Evolutionary conservation across 139 green algal genomes (phyloP), one percentile per base, ranked within the genome.

Genomic region (Chlorella sp.): DNA sequence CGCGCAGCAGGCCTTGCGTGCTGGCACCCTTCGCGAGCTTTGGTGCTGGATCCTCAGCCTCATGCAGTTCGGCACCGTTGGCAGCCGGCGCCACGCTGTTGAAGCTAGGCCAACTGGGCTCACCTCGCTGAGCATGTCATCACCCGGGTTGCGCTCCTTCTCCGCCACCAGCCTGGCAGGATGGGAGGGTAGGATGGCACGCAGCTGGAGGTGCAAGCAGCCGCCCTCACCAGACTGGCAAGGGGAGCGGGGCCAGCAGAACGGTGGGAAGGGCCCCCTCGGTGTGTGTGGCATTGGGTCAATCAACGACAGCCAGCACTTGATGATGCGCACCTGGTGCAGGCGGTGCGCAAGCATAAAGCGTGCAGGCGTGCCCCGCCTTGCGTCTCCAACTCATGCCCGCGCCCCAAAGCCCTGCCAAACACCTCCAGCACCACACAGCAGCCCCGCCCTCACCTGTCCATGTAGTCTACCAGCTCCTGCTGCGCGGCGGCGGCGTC

Each of bases 391-490:
- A 30, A 65, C 56, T 4, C 56, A n/a, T n/a, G n/a, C n/a, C n/a
- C n/a, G n/a, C n/a, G n/a, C n/a, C n/a, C n/a, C 46, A 54, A 11
- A 8, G 46, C 46, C 8, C 46, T 36, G 60, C 60, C 22, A 34
- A 68, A 24, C 60, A 9, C 32, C 26, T 36, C 60, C 60, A 68
- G 2, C 60, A 1, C 22, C 24, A 34, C 22, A 32, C n/a, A 24
- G 56, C 56, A 20, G 22, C 7, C 22, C 56, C 56, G 26, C 64
- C 16, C 64, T 36, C 14, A 36, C 64, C 24, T 36, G 32, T 70
- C 73, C 88, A 92, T 90, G 84, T 92, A 90, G 36, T 72, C 13
- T 0, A 64, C 81, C n/a, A 92, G 84, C 80, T 89, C 56, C 60
- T 87, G 13, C 46, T 82, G 73, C 7, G 81, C 84, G 34, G 85